These are phyloP conservation scores for Neurospora cerealis DNA, from an alignment of 495 filamentous ascomycete genomes.

Conservation along the genomic window DNA sequence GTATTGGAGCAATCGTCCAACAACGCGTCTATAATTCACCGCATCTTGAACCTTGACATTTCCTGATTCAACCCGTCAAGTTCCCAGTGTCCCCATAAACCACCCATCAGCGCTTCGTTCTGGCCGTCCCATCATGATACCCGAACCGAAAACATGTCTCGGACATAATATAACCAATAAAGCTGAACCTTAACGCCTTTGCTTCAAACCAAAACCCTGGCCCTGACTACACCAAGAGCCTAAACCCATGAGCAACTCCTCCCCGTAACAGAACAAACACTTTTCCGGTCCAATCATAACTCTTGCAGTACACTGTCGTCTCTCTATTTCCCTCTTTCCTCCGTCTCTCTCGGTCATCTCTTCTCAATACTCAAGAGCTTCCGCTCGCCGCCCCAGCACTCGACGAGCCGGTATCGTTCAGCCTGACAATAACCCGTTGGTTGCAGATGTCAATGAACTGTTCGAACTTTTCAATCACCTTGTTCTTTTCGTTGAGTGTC, in stretches of 20 bases:
- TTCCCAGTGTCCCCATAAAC: background rate
- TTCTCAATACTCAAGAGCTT: background rate
- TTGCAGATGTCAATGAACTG: conserved; percentile 54
- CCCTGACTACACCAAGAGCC: background rate
- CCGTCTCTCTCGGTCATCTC: background rate
- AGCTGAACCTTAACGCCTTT: background rate
- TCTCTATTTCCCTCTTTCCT: background rate
- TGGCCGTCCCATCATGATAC: background rate
- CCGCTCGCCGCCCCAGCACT: conserved; percentile 4
- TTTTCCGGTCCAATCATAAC: background rate
- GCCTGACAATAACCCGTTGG: conserved; percentile 43
- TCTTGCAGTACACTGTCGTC: background rate
- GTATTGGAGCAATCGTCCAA: background rate
- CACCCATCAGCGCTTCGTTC: background rate
- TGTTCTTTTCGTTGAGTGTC: conserved; percentile 41
- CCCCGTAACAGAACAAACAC: background rate
- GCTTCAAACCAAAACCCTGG: background rate
- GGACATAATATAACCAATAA: background rate
- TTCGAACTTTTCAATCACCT: conserved; percentile 46
- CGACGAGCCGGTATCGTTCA: conserved; percentile 19
- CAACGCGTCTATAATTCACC: background rate
- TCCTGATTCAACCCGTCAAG: background rate
- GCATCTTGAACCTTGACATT: background rate
- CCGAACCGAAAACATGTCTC: background rate
- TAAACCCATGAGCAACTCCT: background rate